These are phyloP conservation scores for Coleophoma crateriformis DNA, from an alignment of 2,329 filamentous ascomycete species.

Conservation along the genomic window DNA sequence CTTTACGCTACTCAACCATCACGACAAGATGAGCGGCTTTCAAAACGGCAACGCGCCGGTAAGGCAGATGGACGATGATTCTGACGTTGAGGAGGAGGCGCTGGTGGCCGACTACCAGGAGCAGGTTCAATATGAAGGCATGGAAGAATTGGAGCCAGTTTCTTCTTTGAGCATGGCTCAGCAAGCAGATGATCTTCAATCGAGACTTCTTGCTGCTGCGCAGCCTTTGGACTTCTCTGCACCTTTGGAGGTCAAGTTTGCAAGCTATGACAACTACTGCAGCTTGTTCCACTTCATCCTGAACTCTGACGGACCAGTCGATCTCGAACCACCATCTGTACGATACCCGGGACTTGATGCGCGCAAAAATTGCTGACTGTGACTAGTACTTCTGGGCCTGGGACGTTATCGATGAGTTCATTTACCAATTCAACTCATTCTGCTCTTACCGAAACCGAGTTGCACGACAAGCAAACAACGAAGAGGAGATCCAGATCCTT, in stretches of 20 bases:
- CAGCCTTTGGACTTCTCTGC: conserved; percentile 95
- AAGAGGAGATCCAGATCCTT: conserved; percentile 86
- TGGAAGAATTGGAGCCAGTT: conserved; percentile 75
- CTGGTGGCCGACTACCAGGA: conserved; percentile 94
- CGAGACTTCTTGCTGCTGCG: conserved; percentile 83
- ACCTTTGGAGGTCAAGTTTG: conserved; percentile 92
- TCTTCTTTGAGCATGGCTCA: conserved; percentile 64
- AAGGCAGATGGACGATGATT: conserved; percentile 69
- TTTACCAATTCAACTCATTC: conserved; percentile 99
- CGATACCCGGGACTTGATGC: conserved; percentile 31
- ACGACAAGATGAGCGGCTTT: conserved; percentile 49
- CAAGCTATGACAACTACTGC: conserved; percentile 99
- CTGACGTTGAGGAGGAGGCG: conserved; percentile 92
- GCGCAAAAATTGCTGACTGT: conserved; percentile 12
- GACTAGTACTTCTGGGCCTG: conserved; percentile 96
- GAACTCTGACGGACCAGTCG: conserved; percentile 98
- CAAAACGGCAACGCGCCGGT: conserved; percentile 55
- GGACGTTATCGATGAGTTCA: conserved; percentile 99
- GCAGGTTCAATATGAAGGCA: conserved; percentile 89
- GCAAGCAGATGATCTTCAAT: conserved; percentile 87
- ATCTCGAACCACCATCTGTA: conserved; percentile 93
- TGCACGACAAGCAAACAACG: conserved; percentile 75
- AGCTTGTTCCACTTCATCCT: conserved; percentile 98
- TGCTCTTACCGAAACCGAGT: conserved; percentile 93
- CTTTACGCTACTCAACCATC: conserved; percentile 2